Conservation (phyloP, 768 basidiomycete species). For the Amanita thiersii region DNA sequence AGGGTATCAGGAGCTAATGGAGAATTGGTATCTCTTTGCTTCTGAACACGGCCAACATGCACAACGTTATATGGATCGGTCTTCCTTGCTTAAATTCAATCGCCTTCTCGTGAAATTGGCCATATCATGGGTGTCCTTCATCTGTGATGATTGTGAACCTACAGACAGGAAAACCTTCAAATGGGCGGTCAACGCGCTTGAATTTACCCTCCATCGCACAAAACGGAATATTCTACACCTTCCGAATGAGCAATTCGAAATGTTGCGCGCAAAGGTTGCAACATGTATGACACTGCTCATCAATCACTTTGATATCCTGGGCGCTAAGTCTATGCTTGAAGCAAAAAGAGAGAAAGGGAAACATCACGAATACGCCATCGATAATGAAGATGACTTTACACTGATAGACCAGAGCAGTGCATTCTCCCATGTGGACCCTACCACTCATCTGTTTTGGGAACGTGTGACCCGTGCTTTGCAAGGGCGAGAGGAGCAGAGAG, state of each 20-base stretch:
- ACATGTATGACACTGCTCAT: constrained; percentile 96
- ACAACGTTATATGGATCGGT: constrained; percentile 78
- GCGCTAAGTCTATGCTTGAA: constrained; percentile 82
- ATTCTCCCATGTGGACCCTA: constrained; percentile 47
- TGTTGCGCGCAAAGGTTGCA: constrained; percentile 86
- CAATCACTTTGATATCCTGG: constrained; percentile 95
- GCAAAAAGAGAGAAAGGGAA: constrained; percentile 87
- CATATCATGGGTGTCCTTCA: constrained; percentile 97
- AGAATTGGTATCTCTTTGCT: constrained; percentile 95
- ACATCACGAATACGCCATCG: constrained; percentile 49
- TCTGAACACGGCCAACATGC: constrained; percentile 92
- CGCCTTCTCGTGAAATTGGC: constrained; percentile 81
- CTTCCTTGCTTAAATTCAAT: constrained; percentile 67
- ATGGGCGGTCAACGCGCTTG: constrained; percentile 95
- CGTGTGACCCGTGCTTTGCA: constrained; percentile 49
- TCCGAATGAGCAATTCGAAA: constrained; percentile 81
- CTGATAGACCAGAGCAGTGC: constrained; percentile 25
- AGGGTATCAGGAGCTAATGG: constrained; percentile 77
- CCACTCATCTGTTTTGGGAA: constrained; percentile 74
- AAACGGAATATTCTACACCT: constrained; percentile 86
- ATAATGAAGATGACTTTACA: constrained; percentile 44
- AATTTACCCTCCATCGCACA: constrained; percentile 85
- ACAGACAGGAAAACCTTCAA: constrained; percentile 94
- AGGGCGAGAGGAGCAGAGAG: constrained; percentile 59
- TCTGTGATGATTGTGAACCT: constrained; percentile 96